These are phyloP conservation scores for Mallotus nudiflorus DNA, from an alignment of 345 rosid genomes.

Conservation along the genomic window DNA sequence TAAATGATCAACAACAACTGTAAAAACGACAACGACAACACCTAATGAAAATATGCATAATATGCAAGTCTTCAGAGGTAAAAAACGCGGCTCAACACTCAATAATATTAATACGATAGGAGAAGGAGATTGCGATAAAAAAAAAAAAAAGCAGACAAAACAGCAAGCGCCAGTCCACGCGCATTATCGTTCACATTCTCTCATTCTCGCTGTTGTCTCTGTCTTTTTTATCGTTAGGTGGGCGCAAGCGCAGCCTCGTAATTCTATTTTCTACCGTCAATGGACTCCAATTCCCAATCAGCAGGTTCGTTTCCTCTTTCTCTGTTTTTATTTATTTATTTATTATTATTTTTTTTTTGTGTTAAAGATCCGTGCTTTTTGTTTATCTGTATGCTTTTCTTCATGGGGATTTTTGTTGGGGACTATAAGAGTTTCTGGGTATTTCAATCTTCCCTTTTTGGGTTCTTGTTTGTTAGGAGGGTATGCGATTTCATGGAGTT, in stretches of 20 bases:
- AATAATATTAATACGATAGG: too few species aligned
- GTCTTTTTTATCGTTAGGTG: conserved; percentile 12
- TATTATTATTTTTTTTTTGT: not conserved
- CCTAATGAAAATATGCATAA: too few species aligned
- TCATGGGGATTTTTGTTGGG: too few species aligned
- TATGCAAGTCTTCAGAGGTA: too few species aligned
- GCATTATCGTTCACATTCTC: not conserved
- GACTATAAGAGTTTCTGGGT: too few species aligned
- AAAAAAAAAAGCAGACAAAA: not conserved
- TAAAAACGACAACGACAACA: too few species aligned
- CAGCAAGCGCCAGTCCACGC: not conserved
- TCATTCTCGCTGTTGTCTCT: not conserved
- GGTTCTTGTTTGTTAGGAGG: not conserved
- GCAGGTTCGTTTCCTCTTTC: conserved; percentile 35
- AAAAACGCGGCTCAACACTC: too few species aligned
- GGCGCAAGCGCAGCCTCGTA: conserved; percentile 30
- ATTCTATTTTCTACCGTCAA: conserved; percentile 21
- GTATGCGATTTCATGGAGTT: too few species aligned
- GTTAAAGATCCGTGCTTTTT: not conserved
- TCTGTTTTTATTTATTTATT: not conserved
- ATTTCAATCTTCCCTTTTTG: not conserved
- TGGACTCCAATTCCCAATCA: conserved; percentile 52
- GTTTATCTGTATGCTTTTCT: not conserved
- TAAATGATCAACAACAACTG: too few species aligned
- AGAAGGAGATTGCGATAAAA: too few species aligned